These are phyloP conservation scores for Castanopsis chinensis DNA, from an alignment of 306 rosid genomes.

Conservation along the genomic window DNA sequence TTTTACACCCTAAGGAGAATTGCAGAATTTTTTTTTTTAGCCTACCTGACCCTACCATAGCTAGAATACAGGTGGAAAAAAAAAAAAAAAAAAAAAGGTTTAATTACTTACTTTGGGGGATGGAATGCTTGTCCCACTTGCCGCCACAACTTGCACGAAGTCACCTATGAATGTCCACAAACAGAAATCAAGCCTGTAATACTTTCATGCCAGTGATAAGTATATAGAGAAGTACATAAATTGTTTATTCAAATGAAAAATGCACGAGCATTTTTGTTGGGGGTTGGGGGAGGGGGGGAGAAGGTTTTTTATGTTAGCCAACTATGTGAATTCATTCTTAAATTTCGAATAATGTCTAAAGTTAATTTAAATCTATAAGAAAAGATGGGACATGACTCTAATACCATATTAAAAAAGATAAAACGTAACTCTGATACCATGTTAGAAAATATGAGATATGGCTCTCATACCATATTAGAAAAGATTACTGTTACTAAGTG, in stretches of 20 bases:
- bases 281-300: background rate
- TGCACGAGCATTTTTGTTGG: background rate
- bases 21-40: background rate
- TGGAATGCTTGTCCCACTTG: conserved; percentile 98
- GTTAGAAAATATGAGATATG: too few species aligned
- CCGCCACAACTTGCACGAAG: conserved; percentile 93
- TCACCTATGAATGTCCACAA: conserved; percentile 58
- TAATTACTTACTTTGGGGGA: conserved; percentile 84
- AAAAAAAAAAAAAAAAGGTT: too few species aligned
- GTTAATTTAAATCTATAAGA: background rate
- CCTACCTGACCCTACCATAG: background rate
- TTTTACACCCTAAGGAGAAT: background rate
- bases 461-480: too few species aligned
- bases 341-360: background rate
- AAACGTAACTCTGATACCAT: too few species aligned
- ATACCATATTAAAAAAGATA: too few species aligned
- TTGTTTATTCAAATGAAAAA: background rate
- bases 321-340: background rate
- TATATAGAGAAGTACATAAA: background rate
- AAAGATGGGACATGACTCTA: too few species aligned
- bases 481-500: too few species aligned
- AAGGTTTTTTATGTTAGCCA: background rate
- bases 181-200: conserved; percentile 21
- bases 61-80: background rate
- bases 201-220: conserved; percentile 8